Conservation (phyloP, 148 eudicot genomes). For the Camellia granthamiana region DNA sequence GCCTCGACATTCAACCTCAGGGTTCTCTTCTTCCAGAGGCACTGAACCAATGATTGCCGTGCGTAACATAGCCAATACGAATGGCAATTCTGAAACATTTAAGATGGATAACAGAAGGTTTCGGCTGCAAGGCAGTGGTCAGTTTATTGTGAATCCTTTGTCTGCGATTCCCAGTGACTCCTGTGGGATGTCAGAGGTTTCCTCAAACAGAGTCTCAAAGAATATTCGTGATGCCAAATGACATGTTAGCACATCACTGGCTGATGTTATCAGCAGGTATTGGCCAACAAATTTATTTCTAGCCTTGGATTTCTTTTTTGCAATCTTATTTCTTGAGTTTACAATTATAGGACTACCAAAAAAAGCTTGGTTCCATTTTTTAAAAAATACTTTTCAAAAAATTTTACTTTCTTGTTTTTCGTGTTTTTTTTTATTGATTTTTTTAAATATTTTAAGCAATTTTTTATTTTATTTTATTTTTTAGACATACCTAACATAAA, state of each 20-base stretch:
- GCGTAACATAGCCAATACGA: conserved; percentile 25
- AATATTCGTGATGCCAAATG: conserved; percentile 9
- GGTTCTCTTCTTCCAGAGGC: conserved; percentile 35
- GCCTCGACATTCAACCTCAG: conserved; percentile 37
- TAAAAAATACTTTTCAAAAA: too few relatives aligned
- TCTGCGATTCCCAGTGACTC: conserved; percentile 52
- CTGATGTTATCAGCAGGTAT: background rate
- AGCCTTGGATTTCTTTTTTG: background rate
- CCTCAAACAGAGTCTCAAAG: background rate
- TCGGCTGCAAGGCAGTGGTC: conserved; percentile 44
- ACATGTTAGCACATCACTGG: background rate
- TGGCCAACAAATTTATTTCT: background rate
- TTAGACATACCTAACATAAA: too few relatives aligned
- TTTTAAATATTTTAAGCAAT: too few relatives aligned
- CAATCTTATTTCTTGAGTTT: background rate
- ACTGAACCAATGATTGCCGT: conserved; percentile 25
- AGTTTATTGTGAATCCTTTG: conserved; percentile 72
- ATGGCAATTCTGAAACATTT: conserved; percentile 24
- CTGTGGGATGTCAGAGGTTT: conserved; percentile 39
- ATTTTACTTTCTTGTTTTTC: too few relatives aligned
- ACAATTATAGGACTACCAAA: too few relatives aligned
- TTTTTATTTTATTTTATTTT: too few relatives aligned
- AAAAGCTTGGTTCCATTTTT: too few relatives aligned
- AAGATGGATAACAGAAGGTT: conserved; percentile 44
- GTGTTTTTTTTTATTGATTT: too few relatives aligned